Base-by-base conservation (phyloP, 208 protist genomes). In the Endotrypanum monterogeii region DNA sequence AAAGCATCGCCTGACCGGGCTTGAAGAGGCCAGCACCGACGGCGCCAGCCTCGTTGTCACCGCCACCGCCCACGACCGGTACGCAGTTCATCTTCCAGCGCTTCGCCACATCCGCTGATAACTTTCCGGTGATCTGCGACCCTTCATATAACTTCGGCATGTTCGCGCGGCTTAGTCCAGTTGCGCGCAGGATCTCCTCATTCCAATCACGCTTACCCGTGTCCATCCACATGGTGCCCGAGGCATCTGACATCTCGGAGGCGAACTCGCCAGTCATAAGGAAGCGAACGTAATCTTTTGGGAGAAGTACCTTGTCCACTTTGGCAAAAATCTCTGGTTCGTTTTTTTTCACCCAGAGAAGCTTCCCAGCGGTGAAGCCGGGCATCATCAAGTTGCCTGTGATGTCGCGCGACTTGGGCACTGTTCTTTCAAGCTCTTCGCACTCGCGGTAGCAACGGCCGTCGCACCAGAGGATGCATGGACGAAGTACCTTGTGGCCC, bases 341-440 rank as follows among this genome's bases (percentile, higher is more conserved):
- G 62, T 94, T 78, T 65, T 89, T 83, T 73, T 83, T 83, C 46
- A 95, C 86, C 90, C 88, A 93, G 16, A 95, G 82, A 25, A 89
- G 80, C 77, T 95, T 92, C 32, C 90, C 90, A 23, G 90, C 86
- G 39, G 88, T 91, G 79, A 95, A 95, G 77, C 90, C 90, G 52
- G 88, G 90, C 86, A 93, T 93, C 76, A 91, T 93, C n/a, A 92
- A 63, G 73, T 93, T 93, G 52, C 88, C 90, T 1, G 90, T 93
- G 73, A 85, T 91, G 32, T 84, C 65, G 67, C 88, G 77, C 51
- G 80, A 88, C 56, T 75, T 68, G 25, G 84, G 86, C 37, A 95
- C 90, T 14, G 68, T 68, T 66, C 76, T 68, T 81, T 91, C 84
- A n/a, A 94, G 73, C 76, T 93, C 90, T 32, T 60, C 76, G 69